A percentile compares a stretch with the other conserved stretches of the same genome.
These are phyloP conservation scores for Nannochloris sp. DNA, from an alignment of 139 green algal species.

Conservation along the genomic window DNA sequence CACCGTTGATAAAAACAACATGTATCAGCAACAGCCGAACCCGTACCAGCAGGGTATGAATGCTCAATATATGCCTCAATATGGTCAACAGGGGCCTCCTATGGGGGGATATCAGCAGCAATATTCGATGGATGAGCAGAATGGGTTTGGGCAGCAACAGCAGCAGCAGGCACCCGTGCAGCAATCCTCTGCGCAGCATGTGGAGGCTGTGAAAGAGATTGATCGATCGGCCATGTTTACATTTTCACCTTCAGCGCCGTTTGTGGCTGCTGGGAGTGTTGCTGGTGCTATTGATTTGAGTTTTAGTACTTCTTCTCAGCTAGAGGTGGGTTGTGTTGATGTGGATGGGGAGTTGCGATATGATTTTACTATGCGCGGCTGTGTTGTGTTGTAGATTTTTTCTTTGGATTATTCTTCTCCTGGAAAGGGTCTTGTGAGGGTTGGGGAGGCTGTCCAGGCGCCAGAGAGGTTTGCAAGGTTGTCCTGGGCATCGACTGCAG, in stretches of 20 bases:
- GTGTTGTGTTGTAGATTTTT: constrained; percentile 50
- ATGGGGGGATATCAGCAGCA: too few relatives aligned
- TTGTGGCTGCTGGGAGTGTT: constrained; percentile 78
- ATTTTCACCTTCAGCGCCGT: constrained; percentile 58
- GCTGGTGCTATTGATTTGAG: constrained; percentile 83
- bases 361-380: neutral
- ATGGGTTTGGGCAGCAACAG: neutral
- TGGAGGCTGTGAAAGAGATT: constrained; percentile 58
- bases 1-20: too few relatives aligned
- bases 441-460: constrained; percentile 49
- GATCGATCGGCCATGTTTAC: constrained; percentile 59
- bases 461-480: constrained; percentile 83
- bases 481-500: constrained; percentile 56
- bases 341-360: neutral
- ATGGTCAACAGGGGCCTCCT: too few relatives aligned
- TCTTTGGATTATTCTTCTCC: constrained; percentile 50
- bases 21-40: too few relatives aligned
- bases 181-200: constrained; percentile 17
- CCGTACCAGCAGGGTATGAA: too few relatives aligned
- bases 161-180: neutral
- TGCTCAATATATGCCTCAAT: too few relatives aligned
- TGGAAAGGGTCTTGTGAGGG: constrained; percentile 28
- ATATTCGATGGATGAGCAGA: too few relatives aligned
- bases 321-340: constrained; percentile 53
- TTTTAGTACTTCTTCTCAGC: constrained; percentile 63